Base-by-base conservation (phyloP, 139 green algal genomes). In the Marvania coccoides region DNA sequence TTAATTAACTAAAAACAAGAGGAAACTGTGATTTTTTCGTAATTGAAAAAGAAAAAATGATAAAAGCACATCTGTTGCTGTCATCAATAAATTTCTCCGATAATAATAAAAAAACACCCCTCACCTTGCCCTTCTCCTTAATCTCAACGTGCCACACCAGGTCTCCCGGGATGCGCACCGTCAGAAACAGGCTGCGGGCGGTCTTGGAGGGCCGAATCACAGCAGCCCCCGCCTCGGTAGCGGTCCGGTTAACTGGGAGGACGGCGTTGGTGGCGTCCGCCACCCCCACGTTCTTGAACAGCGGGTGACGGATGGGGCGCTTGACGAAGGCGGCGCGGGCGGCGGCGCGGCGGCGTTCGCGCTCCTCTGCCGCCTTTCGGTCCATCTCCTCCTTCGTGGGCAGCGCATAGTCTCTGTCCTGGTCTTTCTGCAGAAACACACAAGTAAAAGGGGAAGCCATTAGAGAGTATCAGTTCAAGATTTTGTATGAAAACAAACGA, bases 271-370 rank as follows among this genome's bases (percentile, higher is more conserved):
- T 65, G 3, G 83, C 82, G 5, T 88, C 79, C 13, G 19, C 29
- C 69, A 81, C 19, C 2, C 53, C 69, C n/a, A 87, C 31, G 57
- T 91, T 91, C 59, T 79, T 71, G 74, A 90, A 91, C 31, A 80
- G 72, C 19, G 85, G 82, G 76, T 91, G 83, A 39, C 54, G 58
- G 70, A 91, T 91, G 48, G 73, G 75, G 19, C 85, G 76, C 6
- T 42, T n/a, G 36, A 70, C 37, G 35, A 78, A 61, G 10, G 54
- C 19, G 9, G 26, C 2, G 28, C 42, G 23, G 23, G 31, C 24
- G 19, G n/a, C 37, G 26, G 42, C 51, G n/a, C 47, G 29, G 13
- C 9, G 1, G 10, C 23, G 29, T 35, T 42, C 3, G 29, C 55
- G 45, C 37, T 30, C 4, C 37, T 31, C 34, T 13, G 30, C 10